These are phyloP conservation scores for Dentipellis fragilis DNA, from an alignment of 768 basidiomycete species.

Conservation along the genomic window DNA sequence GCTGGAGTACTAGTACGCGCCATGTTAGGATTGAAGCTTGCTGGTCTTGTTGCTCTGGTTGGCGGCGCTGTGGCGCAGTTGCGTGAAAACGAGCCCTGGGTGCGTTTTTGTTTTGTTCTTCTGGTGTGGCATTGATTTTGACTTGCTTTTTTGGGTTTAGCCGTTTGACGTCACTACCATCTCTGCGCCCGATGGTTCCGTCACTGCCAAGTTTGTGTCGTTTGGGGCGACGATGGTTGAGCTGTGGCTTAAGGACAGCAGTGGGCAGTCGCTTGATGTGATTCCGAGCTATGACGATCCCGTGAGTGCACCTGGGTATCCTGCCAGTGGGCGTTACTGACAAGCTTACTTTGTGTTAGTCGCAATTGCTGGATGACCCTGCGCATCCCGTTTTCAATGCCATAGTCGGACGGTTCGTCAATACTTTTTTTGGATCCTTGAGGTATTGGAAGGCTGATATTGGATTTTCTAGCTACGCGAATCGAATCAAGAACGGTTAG, in stretches of 20 bases:
- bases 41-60: neutral
- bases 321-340: neutral
- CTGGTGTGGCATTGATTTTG: neutral
- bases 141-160: slow-evolving; percentile 16
- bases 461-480: slow-evolving; percentile 31
- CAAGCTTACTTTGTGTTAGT: slow-evolving; percentile 18
- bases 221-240: slow-evolving; percentile 48
- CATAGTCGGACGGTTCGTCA: slow-evolving; percentile 14
- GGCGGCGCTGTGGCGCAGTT: neutral
- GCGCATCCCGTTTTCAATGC: slow-evolving; percentile 35
- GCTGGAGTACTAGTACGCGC: too few species aligned
- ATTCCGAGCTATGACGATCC: slow-evolving; percentile 52
- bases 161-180: slow-evolving; percentile 40
- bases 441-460: slow-evolving; percentile 11
- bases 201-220: slow-evolving; percentile 47
- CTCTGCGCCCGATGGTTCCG: slow-evolving; percentile 42
- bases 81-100: neutral
- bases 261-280: slow-evolving; percentile 38
- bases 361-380: slow-evolving; percentile 31
- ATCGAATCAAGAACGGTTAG: slow-evolving; percentile 40
- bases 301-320: slow-evolving; percentile 18
- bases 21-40: neutral
- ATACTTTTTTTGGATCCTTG: slow-evolving; percentile 19
- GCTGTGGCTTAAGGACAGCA: slow-evolving; percentile 44
- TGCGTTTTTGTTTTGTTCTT: neutral